Evolutionary conservation across 139 green algal species (phyloP), one percentile per base, ranked within the genome.

Genomic region (Chara braunii): DNA sequence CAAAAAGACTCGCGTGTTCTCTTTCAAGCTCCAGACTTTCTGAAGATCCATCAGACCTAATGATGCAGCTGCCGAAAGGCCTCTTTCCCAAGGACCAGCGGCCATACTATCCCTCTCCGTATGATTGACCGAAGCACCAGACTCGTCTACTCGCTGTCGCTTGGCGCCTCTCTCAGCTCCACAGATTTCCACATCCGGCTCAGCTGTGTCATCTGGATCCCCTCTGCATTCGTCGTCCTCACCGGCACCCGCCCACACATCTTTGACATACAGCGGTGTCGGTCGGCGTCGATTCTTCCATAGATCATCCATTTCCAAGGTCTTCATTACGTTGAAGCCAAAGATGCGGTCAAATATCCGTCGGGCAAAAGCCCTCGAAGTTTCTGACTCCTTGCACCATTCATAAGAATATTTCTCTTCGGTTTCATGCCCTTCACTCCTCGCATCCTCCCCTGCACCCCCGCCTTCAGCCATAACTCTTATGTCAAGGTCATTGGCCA

Each of bases 1-100:
- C 7, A 97, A 44, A 40, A 97, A 95, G 55, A 97, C 80, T 1
- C 36, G 5, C 2, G 80, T 65, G 30, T 53, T 72, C 60, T 89
- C 60, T 33, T 56, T 3, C 42, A 73, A 26, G 8, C 30, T 65
- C n/a, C 68, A 55, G 33, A 75, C 65, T 29, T 42, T 22, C 56
- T 74, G 58, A 24, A 6, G 60, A 14, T 71, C 51, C 31, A 18
- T 23, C 31, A 70, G 51, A 28, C 51, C 51, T 33, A 71, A 23
- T 6, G 18, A 67, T 6, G 14, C 52, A 50, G 51, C 51, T 0
- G 61, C 61, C 3, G 66, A 75, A n/a, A 69, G 12, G 50, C 12
- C 11, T 29, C 12, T 29, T 26, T 58, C 14, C 12, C 44, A 23
- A 26, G 35, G 24, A 12, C 50, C 50, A 26, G 12, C 50, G 50